Percentiles rank a stretch among this genome's conserved stretches.
phyloP scores from a whole-genome alignment of 306 rosid species.

The Senna tora region DNA sequence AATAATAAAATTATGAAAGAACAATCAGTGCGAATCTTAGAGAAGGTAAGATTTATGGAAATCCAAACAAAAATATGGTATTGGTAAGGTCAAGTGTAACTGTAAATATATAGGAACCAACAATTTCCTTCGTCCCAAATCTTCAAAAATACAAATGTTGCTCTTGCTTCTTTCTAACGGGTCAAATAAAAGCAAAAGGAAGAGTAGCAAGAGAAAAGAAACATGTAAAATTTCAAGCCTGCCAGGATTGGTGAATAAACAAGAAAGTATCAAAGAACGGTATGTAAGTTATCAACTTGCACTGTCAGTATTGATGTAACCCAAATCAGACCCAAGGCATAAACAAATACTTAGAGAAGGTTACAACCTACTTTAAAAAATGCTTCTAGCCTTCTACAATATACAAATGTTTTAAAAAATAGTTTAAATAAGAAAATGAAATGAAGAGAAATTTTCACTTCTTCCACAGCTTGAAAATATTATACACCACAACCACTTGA shows the following conservation, averaged over 20 bases:
- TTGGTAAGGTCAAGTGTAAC: background rate
- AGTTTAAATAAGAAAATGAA: background rate
- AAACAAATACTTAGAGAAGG: no score
- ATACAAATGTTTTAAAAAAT: background rate
- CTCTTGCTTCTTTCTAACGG: background rate
- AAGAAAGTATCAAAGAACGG: background rate
- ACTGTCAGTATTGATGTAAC: background rate
- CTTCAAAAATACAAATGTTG: background rate
- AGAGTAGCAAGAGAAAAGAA: background rate
- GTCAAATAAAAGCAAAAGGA: background rate
- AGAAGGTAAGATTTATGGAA: background rate
- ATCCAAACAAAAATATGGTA: background rate
- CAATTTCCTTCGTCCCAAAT: background rate
- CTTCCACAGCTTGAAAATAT: background rate
- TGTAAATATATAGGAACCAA: background rate
- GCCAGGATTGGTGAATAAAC: background rate
- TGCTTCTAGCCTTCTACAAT: no score
- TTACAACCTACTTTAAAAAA: background rate
- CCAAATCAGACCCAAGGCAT: background rate
- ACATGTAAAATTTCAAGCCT: background rate
- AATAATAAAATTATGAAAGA: background rate
- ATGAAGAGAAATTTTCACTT: background rate
- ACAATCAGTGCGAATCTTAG: background rate
- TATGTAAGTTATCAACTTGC: background rate
- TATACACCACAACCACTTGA: background rate